A percentile compares a stretch with the other conserved stretches of the same genome.
These are phyloP conservation scores for button mushroom (Agaricus bisporus) DNA, from an alignment of 768 basidiomycete genomes.

Conservation along the genomic window DNA sequence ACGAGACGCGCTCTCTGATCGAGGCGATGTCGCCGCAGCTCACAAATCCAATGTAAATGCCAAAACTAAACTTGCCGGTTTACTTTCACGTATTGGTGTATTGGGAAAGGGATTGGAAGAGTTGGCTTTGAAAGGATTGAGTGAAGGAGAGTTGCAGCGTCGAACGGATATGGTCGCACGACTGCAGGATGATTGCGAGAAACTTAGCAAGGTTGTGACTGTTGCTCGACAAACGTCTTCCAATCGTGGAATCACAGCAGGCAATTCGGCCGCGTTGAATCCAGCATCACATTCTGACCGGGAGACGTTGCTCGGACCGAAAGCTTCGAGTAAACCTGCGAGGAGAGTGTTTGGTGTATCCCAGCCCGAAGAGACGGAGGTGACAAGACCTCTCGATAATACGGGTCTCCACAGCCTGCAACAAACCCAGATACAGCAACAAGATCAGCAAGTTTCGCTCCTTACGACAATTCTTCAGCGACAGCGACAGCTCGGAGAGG, in stretches of 20 bases:
- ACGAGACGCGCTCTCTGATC: conserved; percentile 77
- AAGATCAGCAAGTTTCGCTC: conserved; percentile 77
- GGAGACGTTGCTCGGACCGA: conserved; percentile 53
- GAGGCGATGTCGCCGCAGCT: conserved; percentile 66
- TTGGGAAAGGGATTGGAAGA: conserved; percentile 65
- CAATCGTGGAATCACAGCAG: conserved; percentile 21
- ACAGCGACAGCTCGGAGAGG: conserved; percentile 81
- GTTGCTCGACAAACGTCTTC: conserved; percentile 51
- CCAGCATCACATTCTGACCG: conserved; percentile 53
- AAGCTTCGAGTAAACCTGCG: conserved; percentile 34
- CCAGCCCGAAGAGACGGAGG: conserved; percentile 64
- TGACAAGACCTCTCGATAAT: conserved; percentile 85
- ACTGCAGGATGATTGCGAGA: conserved; percentile 88
- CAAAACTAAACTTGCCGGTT: conserved; percentile 76
- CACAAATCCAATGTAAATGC: conserved; percentile 80
- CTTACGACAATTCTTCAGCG: conserved; percentile 78
- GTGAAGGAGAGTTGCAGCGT: conserved; percentile 87
- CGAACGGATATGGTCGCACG: conserved; percentile 85
- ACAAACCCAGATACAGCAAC: conserved; percentile 71
- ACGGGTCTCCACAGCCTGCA: conserved; percentile 77
- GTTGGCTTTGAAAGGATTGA: conserved; percentile 66
- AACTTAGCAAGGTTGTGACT: conserved; percentile 79
- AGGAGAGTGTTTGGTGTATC: conserved; percentile 77
- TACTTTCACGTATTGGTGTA: conserved; percentile 65
- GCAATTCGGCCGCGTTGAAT: conserved; percentile 23